A percentile compares a stretch with the other conserved stretches of the same genome.
phyloP scores from a whole-genome alignment of 371 early-diverging fungal species.

The Mortierella sp. region DNA sequence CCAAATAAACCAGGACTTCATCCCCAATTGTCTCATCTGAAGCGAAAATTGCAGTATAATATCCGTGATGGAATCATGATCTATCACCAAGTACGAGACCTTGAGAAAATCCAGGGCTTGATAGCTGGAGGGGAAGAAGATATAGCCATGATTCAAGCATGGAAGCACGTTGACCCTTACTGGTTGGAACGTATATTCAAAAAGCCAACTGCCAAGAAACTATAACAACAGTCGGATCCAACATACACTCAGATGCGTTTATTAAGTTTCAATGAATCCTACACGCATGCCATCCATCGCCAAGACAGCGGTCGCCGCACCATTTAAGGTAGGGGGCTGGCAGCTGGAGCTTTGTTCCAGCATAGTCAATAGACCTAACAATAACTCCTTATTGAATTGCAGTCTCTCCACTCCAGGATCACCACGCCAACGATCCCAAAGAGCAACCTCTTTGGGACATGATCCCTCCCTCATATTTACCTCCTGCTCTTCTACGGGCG shows the following conservation, averaged over 20 bases:
- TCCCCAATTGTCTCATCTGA: conserved; percentile 34
- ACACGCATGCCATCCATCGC: conserved; percentile 48
- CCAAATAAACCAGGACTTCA: conserved; percentile 13
- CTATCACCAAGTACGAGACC: conserved; percentile 37
- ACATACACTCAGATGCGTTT: background rate
- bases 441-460: conserved; percentile 22
- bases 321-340: conserved; percentile 30
- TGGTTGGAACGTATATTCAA: conserved; percentile 52
- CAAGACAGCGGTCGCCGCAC: conserved; percentile 26
- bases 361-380: conserved; percentile 30
- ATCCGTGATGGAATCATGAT: conserved; percentile 49
- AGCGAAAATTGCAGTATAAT: conserved; percentile 43
- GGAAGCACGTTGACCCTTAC: conserved; percentile 33
- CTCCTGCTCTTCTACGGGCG: conserved; percentile 17
- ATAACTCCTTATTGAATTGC: conserved; percentile 36
- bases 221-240: background rate
- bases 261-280: conserved; percentile 41
- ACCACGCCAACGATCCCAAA: conserved; percentile 50
- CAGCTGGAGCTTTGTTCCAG: conserved; percentile 42
- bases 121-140: conserved; percentile 39
- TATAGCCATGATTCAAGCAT: conserved; percentile 46
- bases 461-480: background rate
- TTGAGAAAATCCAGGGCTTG: conserved; percentile 10
- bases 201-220: conserved; percentile 42
- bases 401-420: conserved; percentile 51